Evolutionary conservation across 768 basidiomycete species (phyloP).

Genomic region (Rhodosporidiobolus odoratus): DNA sequence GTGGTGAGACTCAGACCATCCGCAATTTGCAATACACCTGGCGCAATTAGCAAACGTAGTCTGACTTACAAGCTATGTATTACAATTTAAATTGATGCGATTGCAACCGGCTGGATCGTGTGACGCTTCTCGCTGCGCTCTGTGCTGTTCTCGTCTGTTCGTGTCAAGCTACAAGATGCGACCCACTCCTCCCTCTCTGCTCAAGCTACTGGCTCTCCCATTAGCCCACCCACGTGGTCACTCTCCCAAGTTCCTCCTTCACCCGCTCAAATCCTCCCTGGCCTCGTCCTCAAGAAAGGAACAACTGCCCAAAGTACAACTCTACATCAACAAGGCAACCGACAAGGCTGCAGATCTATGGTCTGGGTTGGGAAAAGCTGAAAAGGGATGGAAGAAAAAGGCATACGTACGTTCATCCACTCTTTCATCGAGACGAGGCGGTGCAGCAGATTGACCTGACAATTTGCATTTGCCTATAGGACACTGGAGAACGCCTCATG

Average conservation of each 20-base stretch:
- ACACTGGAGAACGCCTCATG: conserved; percentile 47
- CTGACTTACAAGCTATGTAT: too few relatives aligned
- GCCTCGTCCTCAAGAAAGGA: not conserved
- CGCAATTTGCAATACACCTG: too few relatives aligned
- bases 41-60: too few relatives aligned
- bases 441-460: not conserved
- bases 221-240: not conserved
- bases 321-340: conserved; percentile 14
- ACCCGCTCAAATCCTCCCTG: conserved; percentile 9
- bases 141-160: not conserved
- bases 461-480: conserved; percentile 38
- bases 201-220: conserved; percentile 34
- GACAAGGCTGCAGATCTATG: conserved; percentile 35
- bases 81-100: too few relatives aligned
- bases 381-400: conserved; percentile 27
- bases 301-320: not conserved
- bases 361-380: conserved; percentile 19
- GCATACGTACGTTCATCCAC: conserved; percentile 12
- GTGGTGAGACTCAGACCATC: too few relatives aligned
- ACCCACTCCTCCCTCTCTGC: conserved; percentile 1
- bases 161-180: conserved; percentile 10
- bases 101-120: not conserved
- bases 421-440: not conserved
- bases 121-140: not conserved
- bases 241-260: conserved; percentile 22